Percentiles rank a stretch among this genome's conserved stretches.
Evolutionary conservation across 495 filamentous ascomycete genomes (phyloP).

Genomic region (Parachaetomium inaequale): DNA sequence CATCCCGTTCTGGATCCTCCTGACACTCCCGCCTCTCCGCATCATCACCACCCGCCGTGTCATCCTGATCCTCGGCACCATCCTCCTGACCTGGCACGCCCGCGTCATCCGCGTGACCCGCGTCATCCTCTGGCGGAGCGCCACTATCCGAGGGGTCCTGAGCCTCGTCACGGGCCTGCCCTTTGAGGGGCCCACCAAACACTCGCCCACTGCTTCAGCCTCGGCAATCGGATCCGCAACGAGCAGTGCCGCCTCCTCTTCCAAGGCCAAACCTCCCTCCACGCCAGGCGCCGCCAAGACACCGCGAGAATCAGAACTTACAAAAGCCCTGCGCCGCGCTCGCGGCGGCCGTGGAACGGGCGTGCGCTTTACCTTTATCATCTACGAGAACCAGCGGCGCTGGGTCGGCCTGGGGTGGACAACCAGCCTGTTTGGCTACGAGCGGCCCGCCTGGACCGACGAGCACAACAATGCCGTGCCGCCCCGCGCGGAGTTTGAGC

Average conservation of each 20-base stretch:
- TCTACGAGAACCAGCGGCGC: constrained; percentile 94
- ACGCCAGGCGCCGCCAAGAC: not conserved
- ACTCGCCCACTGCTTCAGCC: constrained; percentile 6
- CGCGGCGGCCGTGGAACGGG: constrained; percentile 56
- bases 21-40: constrained; percentile 76
- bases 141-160: constrained; percentile 61
- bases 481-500: constrained; percentile 73
- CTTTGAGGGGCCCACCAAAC: constrained; percentile 47
- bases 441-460: constrained; percentile 89
- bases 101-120: constrained; percentile 80
- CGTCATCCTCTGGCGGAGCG: constrained; percentile 86
- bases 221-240: constrained; percentile 18
- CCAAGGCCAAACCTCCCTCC: constrained; percentile 10
- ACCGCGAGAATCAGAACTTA: constrained; percentile 35
- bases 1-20: constrained; percentile 78
- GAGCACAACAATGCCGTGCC: constrained; percentile 83
- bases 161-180: constrained; percentile 73
- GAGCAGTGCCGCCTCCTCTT: constrained; percentile 12
- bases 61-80: constrained; percentile 71
- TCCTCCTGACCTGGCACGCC: constrained; percentile 86
- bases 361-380: constrained; percentile 90
- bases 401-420: constrained; percentile 98
- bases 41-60: constrained; percentile 87
- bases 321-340: constrained; percentile 34
- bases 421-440: constrained; percentile 79